phyloP scores from a whole-genome alignment of 192 early-diverging fungal genomes.

The Mortierella alpina region DNA sequence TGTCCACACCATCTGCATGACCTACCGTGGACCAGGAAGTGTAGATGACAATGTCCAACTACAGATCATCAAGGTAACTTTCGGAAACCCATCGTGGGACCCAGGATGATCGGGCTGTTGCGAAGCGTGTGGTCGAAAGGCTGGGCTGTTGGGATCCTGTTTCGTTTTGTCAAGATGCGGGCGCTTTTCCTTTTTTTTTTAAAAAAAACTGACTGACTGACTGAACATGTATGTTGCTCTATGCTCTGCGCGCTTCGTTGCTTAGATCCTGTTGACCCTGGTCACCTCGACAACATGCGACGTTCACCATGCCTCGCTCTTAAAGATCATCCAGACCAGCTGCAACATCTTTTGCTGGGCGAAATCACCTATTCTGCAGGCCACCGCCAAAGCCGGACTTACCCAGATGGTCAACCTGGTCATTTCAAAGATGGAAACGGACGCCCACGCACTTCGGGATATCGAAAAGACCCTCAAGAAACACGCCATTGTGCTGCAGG shows the following conservation, averaged over 20 bases:
- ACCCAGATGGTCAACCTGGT: slow-evolving; percentile 60
- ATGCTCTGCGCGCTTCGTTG: not conserved
- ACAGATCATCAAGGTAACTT: slow-evolving; percentile 56
- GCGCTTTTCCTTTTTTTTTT: not conserved
- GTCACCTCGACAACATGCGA: slow-evolving; percentile 56
- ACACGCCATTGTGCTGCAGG: slow-evolving; percentile 28
- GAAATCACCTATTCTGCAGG: slow-evolving; percentile 53
- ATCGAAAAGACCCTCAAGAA: slow-evolving; percentile 40
- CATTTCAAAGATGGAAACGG: slow-evolving; percentile 54
- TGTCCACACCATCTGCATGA: slow-evolving; percentile 58
- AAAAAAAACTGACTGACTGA: not conserved
- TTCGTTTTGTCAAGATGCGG: too few relatives aligned
- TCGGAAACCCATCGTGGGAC: not conserved
- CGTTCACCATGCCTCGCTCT: slow-evolving; percentile 55
- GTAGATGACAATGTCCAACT: slow-evolving; percentile 56
- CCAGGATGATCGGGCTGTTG: not conserved
- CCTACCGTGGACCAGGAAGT: slow-evolving; percentile 52
- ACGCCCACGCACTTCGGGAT: slow-evolving; percentile 39
- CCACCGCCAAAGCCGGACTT: slow-evolving; percentile 59
- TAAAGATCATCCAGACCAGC: slow-evolving; percentile 59
- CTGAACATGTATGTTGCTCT: not conserved
- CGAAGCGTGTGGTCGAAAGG: too few relatives aligned
- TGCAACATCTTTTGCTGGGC: slow-evolving; percentile 61
- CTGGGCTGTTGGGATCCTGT: too few relatives aligned
- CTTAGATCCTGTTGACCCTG: slow-evolving; percentile 52